These are phyloP conservation scores for Drechslerella stenobrocha DNA, from an alignment of 2,329 filamentous ascomycete genomes.

Conservation along the genomic window DNA sequence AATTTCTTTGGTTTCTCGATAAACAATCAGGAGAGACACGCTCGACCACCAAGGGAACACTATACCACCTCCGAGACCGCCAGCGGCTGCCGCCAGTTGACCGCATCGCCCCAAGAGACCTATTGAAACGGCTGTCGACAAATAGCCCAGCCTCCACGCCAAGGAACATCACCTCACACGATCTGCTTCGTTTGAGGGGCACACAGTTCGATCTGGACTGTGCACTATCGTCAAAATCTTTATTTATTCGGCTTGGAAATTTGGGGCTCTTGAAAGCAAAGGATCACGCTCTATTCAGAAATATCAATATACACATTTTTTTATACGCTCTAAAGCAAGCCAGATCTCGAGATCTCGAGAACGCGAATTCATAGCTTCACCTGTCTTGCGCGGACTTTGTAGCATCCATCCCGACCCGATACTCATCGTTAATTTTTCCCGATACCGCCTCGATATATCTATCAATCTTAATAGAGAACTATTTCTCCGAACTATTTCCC, in stretches of 20 bases:
- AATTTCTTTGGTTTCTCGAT: slow-evolving; percentile 7
- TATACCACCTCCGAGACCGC: background rate
- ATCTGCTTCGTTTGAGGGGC: background rate
- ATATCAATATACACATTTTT: background rate
- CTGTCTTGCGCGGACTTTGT: slow-evolving; percentile 3
- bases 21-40: slow-evolving; percentile 12
- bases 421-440: background rate
- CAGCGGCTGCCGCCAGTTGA: too few species aligned
- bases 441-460: background rate
- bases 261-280: background rate
- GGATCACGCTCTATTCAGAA: background rate
- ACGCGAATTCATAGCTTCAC: background rate
- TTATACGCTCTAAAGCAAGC: background rate
- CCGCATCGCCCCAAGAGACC: too few species aligned
- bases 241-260: background rate
- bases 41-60: background rate
- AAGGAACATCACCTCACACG: too few species aligned
- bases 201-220: background rate
- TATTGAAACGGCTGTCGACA: too few species aligned
- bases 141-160: too few species aligned
- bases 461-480: background rate
- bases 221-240: background rate
- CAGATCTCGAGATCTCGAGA: background rate
- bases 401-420: background rate
- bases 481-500: background rate